Evolutionary conservation across 2,329 filamentous ascomycete genomes (phyloP).

Genomic region (Cryoendolithus antarcticus): DNA sequence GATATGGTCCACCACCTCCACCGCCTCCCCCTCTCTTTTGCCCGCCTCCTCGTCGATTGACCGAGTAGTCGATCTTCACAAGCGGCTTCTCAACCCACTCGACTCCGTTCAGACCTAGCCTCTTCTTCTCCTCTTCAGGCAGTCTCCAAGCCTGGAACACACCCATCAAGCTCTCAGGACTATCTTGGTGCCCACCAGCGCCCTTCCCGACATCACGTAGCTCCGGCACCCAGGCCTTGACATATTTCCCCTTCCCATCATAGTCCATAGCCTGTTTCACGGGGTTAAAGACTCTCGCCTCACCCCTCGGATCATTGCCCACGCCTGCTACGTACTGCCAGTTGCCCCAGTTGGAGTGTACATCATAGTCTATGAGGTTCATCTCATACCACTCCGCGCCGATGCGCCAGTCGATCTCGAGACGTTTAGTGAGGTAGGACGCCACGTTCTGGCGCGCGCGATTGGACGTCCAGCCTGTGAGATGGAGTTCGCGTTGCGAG

Average conservation of each 20-base stretch:
- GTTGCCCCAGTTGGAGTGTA: constrained; percentile 66
- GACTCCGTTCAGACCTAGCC: constrained; percentile 43
- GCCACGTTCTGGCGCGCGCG: constrained; percentile 66
- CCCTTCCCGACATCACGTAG: constrained; percentile 36
- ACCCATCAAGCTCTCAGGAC: constrained; percentile 34
- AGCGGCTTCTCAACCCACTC: constrained; percentile 57
- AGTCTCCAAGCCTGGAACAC: constrained; percentile 63
- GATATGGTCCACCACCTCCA: constrained; percentile 18
- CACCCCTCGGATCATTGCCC: constrained; percentile 63
- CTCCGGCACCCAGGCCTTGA: constrained; percentile 63
- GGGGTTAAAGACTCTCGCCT: constrained; percentile 63
- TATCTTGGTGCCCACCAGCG: constrained; percentile 10
- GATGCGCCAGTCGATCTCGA: constrained; percentile 66
- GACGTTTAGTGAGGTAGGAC: constrained; percentile 59
- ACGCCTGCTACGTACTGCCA: constrained; percentile 75
- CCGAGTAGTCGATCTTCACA: constrained; percentile 50
- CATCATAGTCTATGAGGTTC: constrained; percentile 63
- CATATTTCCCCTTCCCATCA: constrained; percentile 56
- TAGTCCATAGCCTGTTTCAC: constrained; percentile 73
- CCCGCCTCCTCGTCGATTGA: constrained; percentile 33
- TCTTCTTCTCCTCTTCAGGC: constrained; percentile 43
- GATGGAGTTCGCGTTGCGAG: constrained; percentile 58
- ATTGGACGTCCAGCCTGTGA: constrained; percentile 69
- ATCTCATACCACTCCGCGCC: constrained; percentile 76
- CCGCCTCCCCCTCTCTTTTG: constrained; percentile 22